A percentile compares a stretch with the other conserved stretches of the same genome.
Conservation (phyloP, 305 asterid species). For the Rubia peregrina region DNA sequence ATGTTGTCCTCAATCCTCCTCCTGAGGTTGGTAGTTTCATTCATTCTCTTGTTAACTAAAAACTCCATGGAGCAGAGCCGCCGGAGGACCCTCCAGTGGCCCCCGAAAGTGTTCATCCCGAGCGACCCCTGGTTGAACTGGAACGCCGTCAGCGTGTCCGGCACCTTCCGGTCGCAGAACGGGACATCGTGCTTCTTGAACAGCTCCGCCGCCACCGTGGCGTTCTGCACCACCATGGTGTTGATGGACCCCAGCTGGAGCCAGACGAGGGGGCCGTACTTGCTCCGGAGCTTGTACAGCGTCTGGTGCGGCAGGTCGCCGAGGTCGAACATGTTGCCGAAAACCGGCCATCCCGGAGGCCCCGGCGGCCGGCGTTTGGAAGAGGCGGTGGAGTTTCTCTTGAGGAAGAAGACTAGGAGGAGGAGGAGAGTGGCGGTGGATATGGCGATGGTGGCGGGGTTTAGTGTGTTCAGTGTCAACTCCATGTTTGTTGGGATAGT, state of each 20-base stretch:
- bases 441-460: constrained; percentile 3
- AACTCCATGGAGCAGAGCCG: constrained; percentile 48
- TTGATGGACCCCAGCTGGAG: constrained; percentile 20
- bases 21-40: constrained; percentile 36
- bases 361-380: constrained; percentile 39
- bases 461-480: not conserved
- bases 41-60: constrained; percentile 39
- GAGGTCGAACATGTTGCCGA: constrained; percentile 49
- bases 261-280: constrained; percentile 34
- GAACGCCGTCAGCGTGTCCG: constrained; percentile 20
- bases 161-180: constrained; percentile 16
- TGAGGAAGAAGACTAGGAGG: not conserved
- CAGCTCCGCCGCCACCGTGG: constrained; percentile 14
- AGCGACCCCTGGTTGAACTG: constrained; percentile 22
- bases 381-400: not conserved
- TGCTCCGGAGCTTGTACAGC: constrained; percentile 24
- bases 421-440: constrained; percentile 14
- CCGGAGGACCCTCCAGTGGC: constrained; percentile 32
- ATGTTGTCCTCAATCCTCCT: constrained; percentile 35
- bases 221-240: constrained; percentile 22
- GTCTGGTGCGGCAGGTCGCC: constrained; percentile 47
- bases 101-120: constrained; percentile 22
- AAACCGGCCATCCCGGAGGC: constrained; percentile 46
- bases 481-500: constrained; percentile 7
- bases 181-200: constrained; percentile 29